Conservation (phyloP, 2,329 filamentous ascomycete species). For the Xylaria hypoxylon region DNA sequence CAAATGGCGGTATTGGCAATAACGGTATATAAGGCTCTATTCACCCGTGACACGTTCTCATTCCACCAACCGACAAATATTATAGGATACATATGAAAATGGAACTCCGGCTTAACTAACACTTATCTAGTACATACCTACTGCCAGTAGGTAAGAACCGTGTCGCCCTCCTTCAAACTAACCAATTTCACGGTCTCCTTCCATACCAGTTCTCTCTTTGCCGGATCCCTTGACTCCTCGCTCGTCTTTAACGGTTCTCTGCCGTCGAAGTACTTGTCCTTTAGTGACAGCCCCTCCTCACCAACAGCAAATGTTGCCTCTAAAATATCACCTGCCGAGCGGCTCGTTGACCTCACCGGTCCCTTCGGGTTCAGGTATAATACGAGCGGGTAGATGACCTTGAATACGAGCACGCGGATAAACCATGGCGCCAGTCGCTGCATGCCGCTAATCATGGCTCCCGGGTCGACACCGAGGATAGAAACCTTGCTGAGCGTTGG, state of each 20-base stretch:
- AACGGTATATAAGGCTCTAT: no score
- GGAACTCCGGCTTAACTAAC: no score
- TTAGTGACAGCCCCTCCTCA: conserved; percentile 1
- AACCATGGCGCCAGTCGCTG: conserved; percentile 24
- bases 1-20: no score
- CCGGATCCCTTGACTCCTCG: conserved; percentile 17
- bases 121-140: no score
- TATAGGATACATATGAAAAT: no score
- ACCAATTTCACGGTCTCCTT: conserved; percentile 27
- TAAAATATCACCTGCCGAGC: conserved; percentile 9
- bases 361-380: conserved; percentile 17
- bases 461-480: conserved; percentile 38
- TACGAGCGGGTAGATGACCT: conserved; percentile 24
- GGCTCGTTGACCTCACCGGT: neutral
- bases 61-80: no score
- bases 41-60: no score
- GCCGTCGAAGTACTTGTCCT: conserved; percentile 27
- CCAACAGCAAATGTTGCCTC: conserved; percentile 4
- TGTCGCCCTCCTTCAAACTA: conserved; percentile 27
- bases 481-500: conserved; percentile 38
- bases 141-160: conserved; percentile 25
- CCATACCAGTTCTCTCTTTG: conserved; percentile 31
- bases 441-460: conserved; percentile 22
- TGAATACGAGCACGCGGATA: conserved; percentile 27
- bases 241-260: conserved; percentile 20